Evolutionary conservation across 352 stramenopile species (phyloP).

Genomic region (Discostella stelligera): DNA sequence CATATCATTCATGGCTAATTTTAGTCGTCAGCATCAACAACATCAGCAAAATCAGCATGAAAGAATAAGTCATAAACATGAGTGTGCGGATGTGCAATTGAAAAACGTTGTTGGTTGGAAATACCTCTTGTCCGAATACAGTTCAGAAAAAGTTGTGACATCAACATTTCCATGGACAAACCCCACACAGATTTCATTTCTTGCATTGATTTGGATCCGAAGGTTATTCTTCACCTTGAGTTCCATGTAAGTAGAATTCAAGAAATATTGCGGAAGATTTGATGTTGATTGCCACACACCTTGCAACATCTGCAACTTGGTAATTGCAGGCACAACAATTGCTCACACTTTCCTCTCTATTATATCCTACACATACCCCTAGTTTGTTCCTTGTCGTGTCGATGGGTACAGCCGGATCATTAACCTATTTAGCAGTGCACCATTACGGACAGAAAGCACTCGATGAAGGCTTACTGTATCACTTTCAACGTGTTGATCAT

Average conservation of each 20-base stretch:
- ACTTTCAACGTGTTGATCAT: conserved; percentile 97
- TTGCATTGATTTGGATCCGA: conserved; percentile 57
- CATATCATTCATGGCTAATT: conserved; percentile 76
- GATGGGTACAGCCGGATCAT: conserved; percentile 86
- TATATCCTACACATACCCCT: conserved; percentile 26
- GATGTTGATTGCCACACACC: neutral
- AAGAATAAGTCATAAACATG: neutral
- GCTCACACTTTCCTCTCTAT: neutral
- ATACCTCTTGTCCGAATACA: conserved; percentile 16
- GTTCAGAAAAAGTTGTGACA: conserved; percentile 2
- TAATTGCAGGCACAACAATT: neutral
- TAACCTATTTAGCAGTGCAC: conserved; percentile 87
- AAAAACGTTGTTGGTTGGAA: conserved; percentile 26
- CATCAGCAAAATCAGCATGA: neutral
- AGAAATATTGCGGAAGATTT: neutral
- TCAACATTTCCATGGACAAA: conserved; percentile 46
- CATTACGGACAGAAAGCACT: conserved; percentile 92
- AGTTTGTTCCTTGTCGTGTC: conserved; percentile 87
- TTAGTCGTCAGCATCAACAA: conserved; percentile 41
- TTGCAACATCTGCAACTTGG: neutral
- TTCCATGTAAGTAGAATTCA: conserved; percentile 36
- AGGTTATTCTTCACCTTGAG: conserved; percentile 58
- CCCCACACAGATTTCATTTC: conserved; percentile 35
- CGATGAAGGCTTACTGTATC: conserved; percentile 96
- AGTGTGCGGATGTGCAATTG: neutral